These are phyloP conservation scores for Didymella glomerata DNA, from an alignment of 2,329 filamentous ascomycete genomes.

Conservation along the genomic window DNA sequence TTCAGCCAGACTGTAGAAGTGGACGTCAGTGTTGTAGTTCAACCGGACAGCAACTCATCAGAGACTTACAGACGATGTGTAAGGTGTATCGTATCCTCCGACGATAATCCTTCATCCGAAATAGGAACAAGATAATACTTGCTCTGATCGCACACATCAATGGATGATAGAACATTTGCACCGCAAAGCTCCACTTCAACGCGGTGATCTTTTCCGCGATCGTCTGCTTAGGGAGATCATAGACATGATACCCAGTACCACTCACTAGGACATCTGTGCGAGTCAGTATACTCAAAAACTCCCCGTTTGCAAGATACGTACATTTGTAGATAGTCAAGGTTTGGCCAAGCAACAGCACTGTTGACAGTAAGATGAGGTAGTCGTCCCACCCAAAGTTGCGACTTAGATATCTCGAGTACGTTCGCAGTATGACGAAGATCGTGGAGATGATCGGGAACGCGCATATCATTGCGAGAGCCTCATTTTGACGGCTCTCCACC, in stretches of 20 bases:
- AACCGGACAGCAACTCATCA: not conserved
- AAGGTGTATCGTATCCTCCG: constrained; percentile 41
- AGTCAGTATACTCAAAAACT: not conserved
- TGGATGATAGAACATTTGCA: constrained; percentile 52
- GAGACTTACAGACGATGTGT: constrained; percentile 39
- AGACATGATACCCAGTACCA: constrained; percentile 45
- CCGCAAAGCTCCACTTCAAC: constrained; percentile 46
- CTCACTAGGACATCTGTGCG: constrained; percentile 39
- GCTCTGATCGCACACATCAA: constrained; percentile 49
- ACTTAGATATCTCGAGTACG: constrained; percentile 41
- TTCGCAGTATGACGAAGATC: constrained; percentile 39
- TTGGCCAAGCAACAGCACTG: constrained; percentile 36
- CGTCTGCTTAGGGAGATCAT: constrained; percentile 43
- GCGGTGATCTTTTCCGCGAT: constrained; percentile 39
- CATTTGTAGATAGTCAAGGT: constrained; percentile 39
- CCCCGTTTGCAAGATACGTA: constrained; percentile 14
- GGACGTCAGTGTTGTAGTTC: not conserved
- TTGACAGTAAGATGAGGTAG: constrained; percentile 40
- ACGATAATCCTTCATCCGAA: constrained; percentile 48
- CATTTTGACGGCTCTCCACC: constrained; percentile 42
- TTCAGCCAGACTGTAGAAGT: constrained; percentile 45
- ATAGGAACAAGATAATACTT: constrained; percentile 51
- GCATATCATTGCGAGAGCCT: constrained; percentile 37
- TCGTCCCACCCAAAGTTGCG: constrained; percentile 48
- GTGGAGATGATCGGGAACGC: constrained; percentile 41